Evolutionary conservation across 768 basidiomycete species (phyloP).

Genomic region (Neoboletus subvelutipes): DNA sequence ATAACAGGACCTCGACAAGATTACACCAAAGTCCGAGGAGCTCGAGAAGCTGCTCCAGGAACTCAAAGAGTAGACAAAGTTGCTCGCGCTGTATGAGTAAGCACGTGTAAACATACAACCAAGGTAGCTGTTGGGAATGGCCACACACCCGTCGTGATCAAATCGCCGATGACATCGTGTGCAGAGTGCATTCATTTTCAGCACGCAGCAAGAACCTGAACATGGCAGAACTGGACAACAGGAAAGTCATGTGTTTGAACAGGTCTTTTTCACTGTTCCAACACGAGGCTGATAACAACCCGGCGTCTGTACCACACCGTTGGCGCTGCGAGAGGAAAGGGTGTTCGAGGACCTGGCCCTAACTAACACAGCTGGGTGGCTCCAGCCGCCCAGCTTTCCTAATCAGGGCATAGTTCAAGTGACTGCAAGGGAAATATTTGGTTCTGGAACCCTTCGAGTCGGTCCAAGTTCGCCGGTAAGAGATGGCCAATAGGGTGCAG

Average conservation of each 20-base stretch:
- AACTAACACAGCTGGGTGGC: background rate
- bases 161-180: constrained; percentile 7
- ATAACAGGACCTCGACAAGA: constrained; percentile 55
- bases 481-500: background rate
- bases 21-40: constrained; percentile 43
- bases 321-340: constrained; percentile 18
- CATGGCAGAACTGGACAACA: background rate
- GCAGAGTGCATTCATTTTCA: constrained; percentile 1
- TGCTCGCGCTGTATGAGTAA: constrained; percentile 1
- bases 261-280: background rate
- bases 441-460: constrained; percentile 11
- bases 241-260: background rate
- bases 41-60: constrained; percentile 56
- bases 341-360: constrained; percentile 21
- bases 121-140: background rate
- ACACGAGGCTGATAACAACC: constrained; percentile 31
- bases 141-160: background rate
- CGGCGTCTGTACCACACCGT: constrained; percentile 27
- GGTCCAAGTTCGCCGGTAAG: constrained; percentile 8
- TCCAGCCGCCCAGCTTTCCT: constrained; percentile 12
- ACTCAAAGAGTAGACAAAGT: constrained; percentile 47
- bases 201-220: background rate
- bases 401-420: constrained; percentile 5
- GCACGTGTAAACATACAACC: constrained; percentile 4
- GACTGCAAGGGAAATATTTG: background rate